Evolutionary conservation across 805 yeast genomes (phyloP).

Genomic region (Starmerella etchellsii): DNA sequence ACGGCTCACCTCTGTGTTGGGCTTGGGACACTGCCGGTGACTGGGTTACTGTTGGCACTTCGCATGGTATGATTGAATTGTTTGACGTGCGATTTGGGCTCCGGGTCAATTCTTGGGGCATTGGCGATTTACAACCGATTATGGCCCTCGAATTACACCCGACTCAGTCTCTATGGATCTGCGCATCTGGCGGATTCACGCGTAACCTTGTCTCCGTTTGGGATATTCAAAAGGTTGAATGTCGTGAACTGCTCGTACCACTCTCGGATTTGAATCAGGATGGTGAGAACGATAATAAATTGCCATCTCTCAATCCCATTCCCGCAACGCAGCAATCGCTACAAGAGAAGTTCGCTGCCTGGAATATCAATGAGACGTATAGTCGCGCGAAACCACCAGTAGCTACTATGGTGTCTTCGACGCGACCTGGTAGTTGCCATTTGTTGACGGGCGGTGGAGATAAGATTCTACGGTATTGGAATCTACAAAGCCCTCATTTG

Average conservation of each 20-base stretch:
- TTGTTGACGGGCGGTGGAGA: constrained; percentile 26
- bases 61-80: constrained; percentile 55
- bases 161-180: constrained; percentile 33
- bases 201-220: constrained; percentile 53
- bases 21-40: constrained; percentile 39
- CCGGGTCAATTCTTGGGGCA: constrained; percentile 48
- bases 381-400: constrained; percentile 7
- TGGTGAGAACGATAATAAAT: constrained; percentile 7
- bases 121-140: constrained; percentile 41
- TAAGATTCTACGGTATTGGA: constrained; percentile 28
- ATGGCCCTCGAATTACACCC: constrained; percentile 37
- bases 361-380: constrained; percentile 18
- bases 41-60: constrained; percentile 68
- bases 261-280: constrained; percentile 6
- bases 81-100: constrained; percentile 71
- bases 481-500: constrained; percentile 25
- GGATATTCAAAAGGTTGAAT: constrained; percentile 56
- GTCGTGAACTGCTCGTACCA: constrained; percentile 32
- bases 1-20: constrained; percentile 56
- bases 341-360: constrained; percentile 16
- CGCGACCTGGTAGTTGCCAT: constrained; percentile 1
- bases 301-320: constrained; percentile 21
- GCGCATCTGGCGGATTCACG: constrained; percentile 56
- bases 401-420: constrained; percentile 5
- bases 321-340: constrained; percentile 12